These are phyloP conservation scores for Testicularia cyperi DNA, from an alignment of 1,284 basidiomycete species.

Conservation along the genomic window DNA sequence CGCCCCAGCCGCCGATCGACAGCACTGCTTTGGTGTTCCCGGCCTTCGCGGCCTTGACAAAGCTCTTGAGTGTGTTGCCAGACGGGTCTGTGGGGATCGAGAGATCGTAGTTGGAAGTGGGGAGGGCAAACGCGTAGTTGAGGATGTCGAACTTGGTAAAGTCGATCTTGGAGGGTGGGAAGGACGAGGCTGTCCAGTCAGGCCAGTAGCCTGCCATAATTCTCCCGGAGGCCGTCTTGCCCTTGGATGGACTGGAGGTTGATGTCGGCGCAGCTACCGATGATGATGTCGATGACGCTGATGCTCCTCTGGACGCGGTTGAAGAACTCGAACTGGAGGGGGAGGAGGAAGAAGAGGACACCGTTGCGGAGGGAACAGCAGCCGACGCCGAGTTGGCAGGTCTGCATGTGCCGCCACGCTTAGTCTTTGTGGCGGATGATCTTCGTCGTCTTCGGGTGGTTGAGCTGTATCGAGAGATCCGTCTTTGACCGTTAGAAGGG, in stretches of 20 bases:
- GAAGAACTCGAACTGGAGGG: constrained; percentile 1
- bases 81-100: constrained; percentile 27
- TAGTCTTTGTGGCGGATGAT: not conserved
- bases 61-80: constrained; percentile 10
- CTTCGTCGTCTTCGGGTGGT: not conserved
- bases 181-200: constrained; percentile 30
- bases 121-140: constrained; percentile 50
- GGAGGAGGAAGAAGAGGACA: constrained; percentile 1
- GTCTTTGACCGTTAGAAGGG: constrained; percentile 12
- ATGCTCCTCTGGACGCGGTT: not conserved
- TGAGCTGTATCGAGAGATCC: not conserved
- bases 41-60: constrained; percentile 37
- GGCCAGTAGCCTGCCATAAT: constrained; percentile 48
- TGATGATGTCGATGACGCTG: not conserved
- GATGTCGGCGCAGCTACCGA: not conserved
- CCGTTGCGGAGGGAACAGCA: constrained; percentile 4
- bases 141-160: constrained; percentile 47
- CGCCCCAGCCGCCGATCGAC: constrained; percentile 48
- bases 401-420: constrained; percentile 9
- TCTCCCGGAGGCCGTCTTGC: constrained; percentile 12
- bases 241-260: no score
- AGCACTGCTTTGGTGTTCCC: constrained; percentile 36
- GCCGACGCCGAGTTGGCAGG: no score
- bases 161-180: constrained; percentile 38
- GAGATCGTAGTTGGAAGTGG: constrained; percentile 28